Conservation (phyloP, 768 basidiomycete genomes). For the Tricholomella constricta region DNA sequence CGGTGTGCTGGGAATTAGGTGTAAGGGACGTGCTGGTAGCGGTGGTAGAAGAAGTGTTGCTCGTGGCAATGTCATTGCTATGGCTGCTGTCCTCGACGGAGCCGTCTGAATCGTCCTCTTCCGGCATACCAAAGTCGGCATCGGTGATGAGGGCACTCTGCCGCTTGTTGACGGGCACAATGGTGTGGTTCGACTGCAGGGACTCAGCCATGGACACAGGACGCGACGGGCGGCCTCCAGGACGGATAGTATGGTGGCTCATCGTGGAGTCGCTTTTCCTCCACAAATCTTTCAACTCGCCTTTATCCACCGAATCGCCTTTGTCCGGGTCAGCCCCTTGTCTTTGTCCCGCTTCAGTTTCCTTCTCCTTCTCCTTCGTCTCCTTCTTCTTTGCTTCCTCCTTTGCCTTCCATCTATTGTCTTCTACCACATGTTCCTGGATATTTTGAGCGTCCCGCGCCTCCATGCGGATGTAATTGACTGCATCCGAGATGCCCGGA, state of each 20-base stretch:
- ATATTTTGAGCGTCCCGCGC: slow-evolving; percentile 26
- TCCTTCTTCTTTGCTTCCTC: slow-evolving; percentile 14
- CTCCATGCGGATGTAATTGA: slow-evolving; percentile 52
- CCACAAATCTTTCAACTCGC: slow-evolving; percentile 67
- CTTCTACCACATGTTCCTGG: slow-evolving; percentile 17
- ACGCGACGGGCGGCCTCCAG: slow-evolving; percentile 57
- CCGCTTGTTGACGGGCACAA: slow-evolving; percentile 67
- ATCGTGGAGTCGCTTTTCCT: slow-evolving; percentile 84
- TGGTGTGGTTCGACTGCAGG: slow-evolving; percentile 69
- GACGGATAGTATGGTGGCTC: slow-evolving; percentile 72
- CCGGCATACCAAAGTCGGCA: slow-evolving; percentile 64
- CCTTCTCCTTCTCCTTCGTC: slow-evolving; percentile 5
- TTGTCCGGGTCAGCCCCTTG: slow-evolving; percentile 2
- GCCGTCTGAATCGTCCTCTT: slow-evolving; percentile 41
- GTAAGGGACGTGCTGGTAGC: slow-evolving; percentile 9
- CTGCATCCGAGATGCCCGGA: slow-evolving; percentile 58
- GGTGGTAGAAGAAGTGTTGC: slow-evolving; percentile 2
- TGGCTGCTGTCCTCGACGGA: slow-evolving; percentile 6
- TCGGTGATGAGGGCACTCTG: slow-evolving; percentile 70
- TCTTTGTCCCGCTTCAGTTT: slow-evolving; percentile 2
- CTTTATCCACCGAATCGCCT: slow-evolving; percentile 24
- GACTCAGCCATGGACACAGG: slow-evolving; percentile 82
- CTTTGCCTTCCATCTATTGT: slow-evolving; percentile 17
- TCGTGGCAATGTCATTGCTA: slow-evolving; percentile 1
- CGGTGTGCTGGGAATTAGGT: slow-evolving; percentile 10